Evolutionary conservation across 1,284 basidiomycete species (phyloP).

Genomic region (Microbotryum scabiosae): DNA sequence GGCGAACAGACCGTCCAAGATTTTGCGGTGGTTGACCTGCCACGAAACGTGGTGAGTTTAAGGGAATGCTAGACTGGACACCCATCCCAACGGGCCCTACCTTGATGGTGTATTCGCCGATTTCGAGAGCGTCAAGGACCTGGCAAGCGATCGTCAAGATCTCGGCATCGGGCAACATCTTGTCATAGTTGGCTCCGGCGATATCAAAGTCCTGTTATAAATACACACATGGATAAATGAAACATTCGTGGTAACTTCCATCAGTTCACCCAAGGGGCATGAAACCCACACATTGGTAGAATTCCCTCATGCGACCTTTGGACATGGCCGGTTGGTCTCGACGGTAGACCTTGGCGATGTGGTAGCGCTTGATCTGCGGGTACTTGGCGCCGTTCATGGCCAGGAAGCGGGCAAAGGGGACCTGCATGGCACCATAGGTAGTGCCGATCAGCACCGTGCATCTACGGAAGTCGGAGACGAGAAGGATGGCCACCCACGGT

Average conservation of each 20-base stretch:
- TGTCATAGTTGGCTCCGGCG: conserved; percentile 72
- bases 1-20: conserved; percentile 94
- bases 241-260: not conserved
- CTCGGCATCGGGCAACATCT: conserved; percentile 97
- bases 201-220: conserved; percentile 80
- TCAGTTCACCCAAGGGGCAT: not conserved
- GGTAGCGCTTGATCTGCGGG: conserved; percentile 73
- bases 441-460: not conserved
- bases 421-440: conserved; percentile 35
- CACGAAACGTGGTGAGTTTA: not conserved
- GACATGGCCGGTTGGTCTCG: conserved; percentile 95
- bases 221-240: not conserved
- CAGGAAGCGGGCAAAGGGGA: conserved; percentile 89
- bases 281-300: conserved; percentile 81
- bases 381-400: conserved; percentile 81
- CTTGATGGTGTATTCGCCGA: conserved; percentile 92
- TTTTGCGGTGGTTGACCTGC: conserved; percentile 90
- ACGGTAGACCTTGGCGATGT: conserved; percentile 96
- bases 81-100: conserved; percentile 42
- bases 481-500: conserved; percentile 51
- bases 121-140: conserved; percentile 70
- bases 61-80: not conserved
- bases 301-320: conserved; percentile 97
- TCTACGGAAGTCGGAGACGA: not conserved
- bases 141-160: conserved; percentile 75